Conservation (phyloP, 352 stramenopile species). For the Pythium sp. region DNA sequence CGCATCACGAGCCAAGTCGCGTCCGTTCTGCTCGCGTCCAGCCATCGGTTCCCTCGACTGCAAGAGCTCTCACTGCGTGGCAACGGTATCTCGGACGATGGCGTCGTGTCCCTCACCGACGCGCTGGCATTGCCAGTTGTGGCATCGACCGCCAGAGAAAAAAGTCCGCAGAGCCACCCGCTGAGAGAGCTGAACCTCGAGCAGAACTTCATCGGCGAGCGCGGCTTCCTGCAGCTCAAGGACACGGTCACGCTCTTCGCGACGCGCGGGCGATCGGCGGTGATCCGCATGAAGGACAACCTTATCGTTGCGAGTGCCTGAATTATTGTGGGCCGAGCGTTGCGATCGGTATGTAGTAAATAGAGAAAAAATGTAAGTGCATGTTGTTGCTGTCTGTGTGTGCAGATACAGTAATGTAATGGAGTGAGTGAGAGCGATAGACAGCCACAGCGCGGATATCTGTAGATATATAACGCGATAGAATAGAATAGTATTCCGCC, state of each 20-base stretch:
- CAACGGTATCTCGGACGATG: constrained; percentile 60
- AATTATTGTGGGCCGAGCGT: not conserved
- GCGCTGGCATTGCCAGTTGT: constrained; percentile 13
- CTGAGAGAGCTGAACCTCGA: constrained; percentile 31
- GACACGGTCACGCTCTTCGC: constrained; percentile 32
- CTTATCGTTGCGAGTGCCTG: constrained; percentile 17
- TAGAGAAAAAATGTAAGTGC: constrained; percentile 1
- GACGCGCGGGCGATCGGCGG: constrained; percentile 17
- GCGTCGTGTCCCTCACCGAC: constrained; percentile 33
- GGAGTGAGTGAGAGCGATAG: not conserved
- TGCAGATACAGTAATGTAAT: not conserved
- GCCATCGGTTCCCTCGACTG: constrained; percentile 30
- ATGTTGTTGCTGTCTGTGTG: not conserved
- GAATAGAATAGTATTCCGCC: not conserved
- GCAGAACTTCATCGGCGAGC: constrained; percentile 61
- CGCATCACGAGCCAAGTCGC: constrained; percentile 44
- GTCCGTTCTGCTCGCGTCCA: constrained; percentile 24
- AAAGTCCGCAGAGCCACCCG: not conserved
- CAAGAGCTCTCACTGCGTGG: constrained; percentile 36
- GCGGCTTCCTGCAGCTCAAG: constrained; percentile 38
- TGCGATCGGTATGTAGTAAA: not conserved
- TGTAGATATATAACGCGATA: constrained; percentile 1
- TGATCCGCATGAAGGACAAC: constrained; percentile 37
- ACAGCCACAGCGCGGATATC: not conserved
- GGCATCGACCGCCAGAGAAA: constrained; percentile 10